These are phyloP conservation scores for Rubia balearica DNA, from an alignment of 305 asterid species.

Conservation along the genomic window DNA sequence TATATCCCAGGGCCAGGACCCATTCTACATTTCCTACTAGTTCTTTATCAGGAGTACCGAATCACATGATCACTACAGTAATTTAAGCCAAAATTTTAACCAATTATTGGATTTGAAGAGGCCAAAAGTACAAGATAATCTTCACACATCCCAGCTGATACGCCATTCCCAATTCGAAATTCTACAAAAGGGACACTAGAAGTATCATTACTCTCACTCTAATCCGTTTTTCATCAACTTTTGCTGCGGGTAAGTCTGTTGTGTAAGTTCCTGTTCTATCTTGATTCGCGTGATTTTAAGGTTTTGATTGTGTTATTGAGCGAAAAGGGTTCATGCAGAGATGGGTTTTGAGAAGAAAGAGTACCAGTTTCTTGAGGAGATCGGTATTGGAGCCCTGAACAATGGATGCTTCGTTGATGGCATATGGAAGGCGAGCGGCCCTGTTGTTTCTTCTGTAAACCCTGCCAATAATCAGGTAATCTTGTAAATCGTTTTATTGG, in stretches of 20 bases:
- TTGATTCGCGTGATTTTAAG: neutral
- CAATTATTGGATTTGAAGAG: neutral
- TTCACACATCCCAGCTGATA: constrained; percentile 3
- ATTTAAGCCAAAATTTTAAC: neutral
- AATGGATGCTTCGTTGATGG: constrained; percentile 65
- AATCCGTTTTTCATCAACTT: neutral
- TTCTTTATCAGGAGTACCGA: neutral
- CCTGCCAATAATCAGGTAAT: constrained; percentile 84
- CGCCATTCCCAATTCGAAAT: constrained; percentile 7
- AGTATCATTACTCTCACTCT: neutral
- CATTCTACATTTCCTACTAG: neutral
- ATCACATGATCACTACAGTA: neutral
- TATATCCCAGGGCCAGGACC: neutral
- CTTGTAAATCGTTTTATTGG: neutral
- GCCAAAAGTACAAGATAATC: neutral
- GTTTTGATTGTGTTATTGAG: constrained; percentile 1
- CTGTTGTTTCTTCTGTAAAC: constrained; percentile 52
- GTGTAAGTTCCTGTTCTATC: neutral
- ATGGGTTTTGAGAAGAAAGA: constrained; percentile 73
- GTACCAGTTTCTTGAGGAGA: constrained; percentile 66
- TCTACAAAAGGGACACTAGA: neutral
- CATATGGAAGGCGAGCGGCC: constrained; percentile 79
- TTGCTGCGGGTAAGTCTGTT: neutral
- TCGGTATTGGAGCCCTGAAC: constrained; percentile 68
- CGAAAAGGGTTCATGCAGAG: constrained; percentile 27